Percentiles rank a stretch among this genome's conserved stretches.
Conservation (phyloP, 305 asterid genomes). For the Fraxinus sp. region DNA sequence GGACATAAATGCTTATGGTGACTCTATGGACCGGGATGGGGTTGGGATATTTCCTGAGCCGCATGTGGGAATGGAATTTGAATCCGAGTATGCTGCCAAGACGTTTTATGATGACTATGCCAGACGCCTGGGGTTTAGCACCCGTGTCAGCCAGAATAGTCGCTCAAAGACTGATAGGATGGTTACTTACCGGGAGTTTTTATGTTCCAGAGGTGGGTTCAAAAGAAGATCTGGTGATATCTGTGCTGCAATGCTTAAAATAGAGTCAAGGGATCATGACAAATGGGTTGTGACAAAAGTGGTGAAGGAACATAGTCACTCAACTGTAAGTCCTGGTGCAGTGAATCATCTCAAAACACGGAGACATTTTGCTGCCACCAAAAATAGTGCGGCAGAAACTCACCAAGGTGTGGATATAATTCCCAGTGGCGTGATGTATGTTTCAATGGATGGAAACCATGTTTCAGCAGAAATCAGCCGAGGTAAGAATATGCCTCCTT, state of each 20-base stretch:
- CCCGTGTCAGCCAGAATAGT: constrained; percentile 38
- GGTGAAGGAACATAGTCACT: constrained; percentile 62
- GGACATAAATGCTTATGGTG: constrained; percentile 39
- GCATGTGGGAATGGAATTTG: constrained; percentile 67
- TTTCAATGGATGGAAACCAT: constrained; percentile 58
- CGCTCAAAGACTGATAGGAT: constrained; percentile 41
- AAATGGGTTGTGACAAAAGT: constrained; percentile 71
- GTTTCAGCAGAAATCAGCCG: constrained; percentile 42
- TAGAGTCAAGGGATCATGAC: constrained; percentile 46
- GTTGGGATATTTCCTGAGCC: constrained; percentile 46
- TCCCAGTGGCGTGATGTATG: constrained; percentile 78
- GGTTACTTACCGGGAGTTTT: constrained; percentile 37
- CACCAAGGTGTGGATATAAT: constrained; percentile 44
- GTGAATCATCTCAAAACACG: constrained; percentile 53
- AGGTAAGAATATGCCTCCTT: constrained; percentile 40
- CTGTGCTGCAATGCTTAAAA: constrained; percentile 72
- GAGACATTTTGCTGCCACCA: constrained; percentile 55
- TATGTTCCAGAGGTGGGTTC: constrained; percentile 54
- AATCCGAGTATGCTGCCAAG: constrained; percentile 60
- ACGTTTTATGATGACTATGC: constrained; percentile 68
- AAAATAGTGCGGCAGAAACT: constrained; percentile 41
- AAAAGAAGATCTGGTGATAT: constrained; percentile 51
- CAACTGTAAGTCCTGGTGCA: constrained; percentile 41
- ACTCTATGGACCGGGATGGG: constrained; percentile 36
- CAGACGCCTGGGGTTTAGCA: constrained; percentile 53